phyloP scores from a whole-genome alignment of 805 yeast species.

The Pichia cabralensis region DNA sequence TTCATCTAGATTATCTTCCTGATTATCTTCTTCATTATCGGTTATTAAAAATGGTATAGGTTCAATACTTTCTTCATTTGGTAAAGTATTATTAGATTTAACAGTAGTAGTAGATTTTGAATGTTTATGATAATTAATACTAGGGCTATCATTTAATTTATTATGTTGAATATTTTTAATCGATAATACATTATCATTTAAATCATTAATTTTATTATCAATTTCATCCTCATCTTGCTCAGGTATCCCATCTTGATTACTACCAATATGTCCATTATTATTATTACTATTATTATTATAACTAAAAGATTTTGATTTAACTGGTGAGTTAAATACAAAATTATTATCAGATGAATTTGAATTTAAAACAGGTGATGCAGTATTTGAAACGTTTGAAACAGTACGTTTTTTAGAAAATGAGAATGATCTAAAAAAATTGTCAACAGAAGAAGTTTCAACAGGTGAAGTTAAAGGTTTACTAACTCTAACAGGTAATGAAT shows the following conservation, averaged over 20 bases:
- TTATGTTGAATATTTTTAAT: no score
- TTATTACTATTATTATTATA: slow-evolving; percentile 2
- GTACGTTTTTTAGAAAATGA: slow-evolving; percentile 23
- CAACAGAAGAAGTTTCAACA: slow-evolving; percentile 26
- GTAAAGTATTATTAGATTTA: no score
- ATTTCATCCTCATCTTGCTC: slow-evolving; percentile 3
- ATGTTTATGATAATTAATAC: background rate
- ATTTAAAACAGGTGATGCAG: slow-evolving; percentile 1
- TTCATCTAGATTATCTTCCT: no score
- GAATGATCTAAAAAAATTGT: slow-evolving; percentile 27
- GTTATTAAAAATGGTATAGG: no score
- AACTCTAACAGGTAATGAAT: slow-evolving; percentile 27
- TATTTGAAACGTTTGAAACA: slow-evolving; percentile 12
- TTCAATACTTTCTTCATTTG: no score
- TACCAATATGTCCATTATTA: background rate
- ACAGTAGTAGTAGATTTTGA: no score
- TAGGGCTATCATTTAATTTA: background rate
- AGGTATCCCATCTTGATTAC: no score
- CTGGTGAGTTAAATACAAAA: no score
- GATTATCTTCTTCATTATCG: no score
- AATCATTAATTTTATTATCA: slow-evolving; percentile 10
- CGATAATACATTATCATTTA: no score
- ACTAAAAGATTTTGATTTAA: no score
- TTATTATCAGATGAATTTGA: background rate
- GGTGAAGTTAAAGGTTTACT: slow-evolving; percentile 43